Base-by-base conservation (phyloP, 169 alveolate genomes). In the Ichthyophthirius multifiliis region DNA sequence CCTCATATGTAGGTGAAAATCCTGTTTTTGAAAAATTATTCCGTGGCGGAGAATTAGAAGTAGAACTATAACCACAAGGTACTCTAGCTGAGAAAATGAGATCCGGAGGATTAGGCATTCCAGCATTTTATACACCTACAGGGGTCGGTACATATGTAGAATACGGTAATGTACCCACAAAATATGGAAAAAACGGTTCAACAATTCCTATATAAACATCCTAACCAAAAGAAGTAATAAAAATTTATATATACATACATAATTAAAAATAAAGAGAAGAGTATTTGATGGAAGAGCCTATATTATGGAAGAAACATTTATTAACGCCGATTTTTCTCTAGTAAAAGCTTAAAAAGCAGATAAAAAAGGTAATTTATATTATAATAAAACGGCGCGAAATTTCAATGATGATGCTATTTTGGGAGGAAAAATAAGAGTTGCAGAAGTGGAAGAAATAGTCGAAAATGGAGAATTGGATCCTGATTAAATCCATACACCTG, bases 61-160 rank as follows among this genome's bases (percentile, higher is more conserved):
- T 92, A n/a, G 92, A 89, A 31, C 78, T 92, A 13, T 83, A 83
- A 5, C 96, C 96, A 7, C 83, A 89, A 83, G 96, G 96, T 16
- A 86, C 93, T 9, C 75, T 92, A 12, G 96, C 94, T 20, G 96
- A 89, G 55, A 89, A 83, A 43, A 43, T 89, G 31, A 84, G 94
- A 67, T 89, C 94, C 13, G 96, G 91, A 47, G 94, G 96, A 20
- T 90, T 93, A n/a, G 96, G 96, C 41, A 92, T 92, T 47, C 93
- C 94, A 6, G 96, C 96, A 20, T 92, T 92, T 79, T 92, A 44
- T 63, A 89, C 96, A 1, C 84, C 85, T n/a, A 83, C 92, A 39
- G 96, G 96, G 20, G 91, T 83, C 15, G 94, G 91, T 16, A 86
- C 93, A 23, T 46, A 80, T 6, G 85, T 92, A 27, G 88, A 85